Evolutionary conservation across 805 yeast genomes (phyloP), one percentile per base, ranked within the genome.

Genomic region (Schizosaccharomyces lindneri): DNA sequence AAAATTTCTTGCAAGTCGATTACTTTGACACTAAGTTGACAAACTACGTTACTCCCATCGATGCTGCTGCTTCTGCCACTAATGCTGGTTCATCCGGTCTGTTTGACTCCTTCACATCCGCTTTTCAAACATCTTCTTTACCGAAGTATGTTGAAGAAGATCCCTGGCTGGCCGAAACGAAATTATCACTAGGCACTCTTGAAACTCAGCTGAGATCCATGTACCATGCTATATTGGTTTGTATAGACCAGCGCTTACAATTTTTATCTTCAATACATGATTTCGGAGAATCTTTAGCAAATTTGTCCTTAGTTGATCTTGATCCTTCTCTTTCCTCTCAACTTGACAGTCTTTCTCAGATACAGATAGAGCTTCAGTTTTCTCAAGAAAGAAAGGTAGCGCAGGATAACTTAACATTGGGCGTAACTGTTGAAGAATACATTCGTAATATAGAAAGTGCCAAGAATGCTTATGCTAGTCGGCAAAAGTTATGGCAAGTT

Each of bases 401-500:
- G 71, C 95, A 87, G 70, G 97, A 90, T 66, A 80, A 88, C 67
- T 73, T 90, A 64, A 87, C 95, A 0, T 73, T 90, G 59, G 95
- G 95, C 1, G 79, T 85, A 31, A 86, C 95, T 0, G 74, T 90
- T 48, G 96, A 90, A 69, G 97, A 89, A 69, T 89, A 93, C 69
- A 74, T 82, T 60, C 78, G 97, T 60, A 74, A 83, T 17, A 80
- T 89, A 31, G 82, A 84, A 9, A 85, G 95, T 36, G 79, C 87
- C 41, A 79, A 83, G 65, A 78, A 81, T 59, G 81, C 85, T 4
- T 83, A 89, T 65, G 81, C 81, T 59, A 87, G 87, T 63, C 78
- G 97, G 65, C 77, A 80, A 63, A 85, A 81, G 65, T 69, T 74
- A 60, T 71, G 80, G 39, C 71, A 77, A 9, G 73, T 75, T 24